phyloP scores from a whole-genome alignment of 2,329 filamentous ascomycete species.

The Alternaria atra region DNA sequence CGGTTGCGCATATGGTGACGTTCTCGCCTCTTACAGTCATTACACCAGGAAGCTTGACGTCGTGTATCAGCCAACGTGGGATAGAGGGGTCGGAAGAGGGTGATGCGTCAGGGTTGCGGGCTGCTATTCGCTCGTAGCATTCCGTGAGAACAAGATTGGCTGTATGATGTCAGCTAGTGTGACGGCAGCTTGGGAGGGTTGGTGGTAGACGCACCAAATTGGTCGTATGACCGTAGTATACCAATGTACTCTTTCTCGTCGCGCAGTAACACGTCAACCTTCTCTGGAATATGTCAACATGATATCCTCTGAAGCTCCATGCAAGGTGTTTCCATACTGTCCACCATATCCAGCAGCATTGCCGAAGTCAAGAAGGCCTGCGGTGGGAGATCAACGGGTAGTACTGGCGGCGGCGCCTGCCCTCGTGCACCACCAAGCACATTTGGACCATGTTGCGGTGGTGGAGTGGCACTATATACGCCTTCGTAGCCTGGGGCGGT shows the following conservation, averaged over 20 bases:
- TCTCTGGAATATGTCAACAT: constrained; percentile 69
- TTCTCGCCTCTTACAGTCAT: constrained; percentile 97
- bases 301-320: constrained; percentile 6
- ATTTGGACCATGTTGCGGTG: constrained; percentile 61
- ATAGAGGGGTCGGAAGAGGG: constrained; percentile 30
- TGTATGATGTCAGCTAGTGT: constrained; percentile 51
- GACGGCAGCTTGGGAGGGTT: neutral
- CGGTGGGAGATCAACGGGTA: constrained; percentile 68
- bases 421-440: constrained; percentile 42
- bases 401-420: constrained; percentile 34
- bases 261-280: constrained; percentile 88
- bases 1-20: constrained; percentile 93
- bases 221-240: constrained; percentile 94
- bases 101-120: constrained; percentile 56
- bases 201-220: constrained; percentile 74
- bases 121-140: constrained; percentile 88
- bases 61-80: constrained; percentile 73
- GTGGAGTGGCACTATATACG: constrained; percentile 51
- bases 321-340: constrained; percentile 68
- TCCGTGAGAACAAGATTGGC: constrained; percentile 95
- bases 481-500: constrained; percentile 43
- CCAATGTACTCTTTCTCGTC: constrained; percentile 95
- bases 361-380: constrained; percentile 99
- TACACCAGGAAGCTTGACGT: constrained; percentile 83
- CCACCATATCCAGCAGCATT: constrained; percentile 92